Conservation (phyloP, 1,139 yeast genomes). For the Pneumocystis carinii region DNA sequence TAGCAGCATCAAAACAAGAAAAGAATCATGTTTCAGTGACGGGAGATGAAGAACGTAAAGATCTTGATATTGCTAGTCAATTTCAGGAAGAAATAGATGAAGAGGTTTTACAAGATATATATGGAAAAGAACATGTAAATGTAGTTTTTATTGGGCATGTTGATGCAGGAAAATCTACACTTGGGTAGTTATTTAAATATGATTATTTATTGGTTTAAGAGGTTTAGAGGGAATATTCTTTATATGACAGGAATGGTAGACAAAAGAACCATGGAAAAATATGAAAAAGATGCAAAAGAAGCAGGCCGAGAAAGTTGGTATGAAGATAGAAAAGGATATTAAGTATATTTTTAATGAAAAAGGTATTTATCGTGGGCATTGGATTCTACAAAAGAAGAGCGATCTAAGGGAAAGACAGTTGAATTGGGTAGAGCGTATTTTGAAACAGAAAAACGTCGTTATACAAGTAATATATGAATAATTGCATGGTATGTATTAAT, state of each 20-base stretch:
- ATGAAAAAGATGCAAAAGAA: slow-evolving; percentile 95
- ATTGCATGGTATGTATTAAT: neutral
- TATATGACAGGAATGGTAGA: slow-evolving; percentile 93
- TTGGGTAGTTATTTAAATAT: slow-evolving; percentile 32
- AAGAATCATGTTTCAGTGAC: slow-evolving; percentile 18
- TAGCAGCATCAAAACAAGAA: slow-evolving; percentile 13
- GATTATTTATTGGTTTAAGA: neutral
- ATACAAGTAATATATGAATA: slow-evolving; percentile 36
- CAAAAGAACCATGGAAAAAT: slow-evolving; percentile 96
- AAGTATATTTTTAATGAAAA: neutral
- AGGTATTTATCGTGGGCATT: slow-evolving; percentile 82
- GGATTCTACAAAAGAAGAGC: slow-evolving; percentile 98
- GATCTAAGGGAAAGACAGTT: slow-evolving; percentile 96
- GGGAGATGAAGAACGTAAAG: slow-evolving; percentile 17
- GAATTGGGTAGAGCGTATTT: slow-evolving; percentile 97
- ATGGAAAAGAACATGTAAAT: slow-evolving; percentile 92
- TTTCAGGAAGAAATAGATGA: slow-evolving; percentile 84
- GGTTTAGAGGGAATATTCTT: slow-evolving; percentile 67
- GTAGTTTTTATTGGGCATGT: slow-evolving; percentile 98
- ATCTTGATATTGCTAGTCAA: slow-evolving; percentile 40
- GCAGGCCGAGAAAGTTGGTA: slow-evolving; percentile 99
- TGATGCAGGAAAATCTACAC: slow-evolving; percentile 97
- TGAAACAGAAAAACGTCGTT: slow-evolving; percentile 94
- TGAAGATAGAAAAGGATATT: neutral
- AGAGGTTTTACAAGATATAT: slow-evolving; percentile 77